These are phyloP conservation scores for Aspergillus fumigatus DNA, from an alignment of 2,329 filamentous ascomycete genomes.

Conservation along the genomic window DNA sequence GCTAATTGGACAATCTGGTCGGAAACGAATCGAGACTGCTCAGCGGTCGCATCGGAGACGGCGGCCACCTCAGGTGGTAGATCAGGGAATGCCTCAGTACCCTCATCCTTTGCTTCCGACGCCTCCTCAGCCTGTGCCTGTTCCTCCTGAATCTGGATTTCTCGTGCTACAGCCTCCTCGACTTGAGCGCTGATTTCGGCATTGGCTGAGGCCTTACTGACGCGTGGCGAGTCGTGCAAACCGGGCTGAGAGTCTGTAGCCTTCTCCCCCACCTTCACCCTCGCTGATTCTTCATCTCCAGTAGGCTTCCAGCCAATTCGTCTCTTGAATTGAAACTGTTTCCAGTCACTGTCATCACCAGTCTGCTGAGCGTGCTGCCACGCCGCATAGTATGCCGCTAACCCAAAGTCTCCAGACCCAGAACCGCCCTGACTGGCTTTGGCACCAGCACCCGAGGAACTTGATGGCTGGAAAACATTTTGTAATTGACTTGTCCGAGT, in stretches of 20 bases:
- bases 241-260: conserved; percentile 44
- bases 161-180: conserved; percentile 76
- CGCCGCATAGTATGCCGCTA: conserved; percentile 90
- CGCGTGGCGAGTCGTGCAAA: conserved; percentile 58
- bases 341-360: conserved; percentile 75
- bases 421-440: conserved; percentile 56
- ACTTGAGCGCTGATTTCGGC: conserved; percentile 65
- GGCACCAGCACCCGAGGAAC: conserved; percentile 48
- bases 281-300: conserved; percentile 37
- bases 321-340: conserved; percentile 83
- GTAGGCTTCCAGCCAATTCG: conserved; percentile 79
- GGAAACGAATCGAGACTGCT: conserved; percentile 66
- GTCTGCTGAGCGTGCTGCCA: conserved; percentile 73
- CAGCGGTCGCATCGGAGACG: conserved; percentile 48
- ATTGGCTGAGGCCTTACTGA: conserved; percentile 49
- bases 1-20: conserved; percentile 73
- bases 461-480: conserved; percentile 66
- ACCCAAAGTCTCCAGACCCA: conserved; percentile 55
- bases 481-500: conserved; percentile 63
- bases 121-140: conserved; percentile 42
- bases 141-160: conserved; percentile 61
- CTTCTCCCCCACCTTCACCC: conserved; percentile 21
- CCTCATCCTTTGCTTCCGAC: conserved; percentile 24
- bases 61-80: conserved; percentile 34
- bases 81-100: conserved; percentile 25